A percentile compares a stretch with the other conserved stretches of the same genome.
Evolutionary conservation across 371 early-diverging fungal genomes (phyloP).

Genomic region (Umbelopsis sp.): DNA sequence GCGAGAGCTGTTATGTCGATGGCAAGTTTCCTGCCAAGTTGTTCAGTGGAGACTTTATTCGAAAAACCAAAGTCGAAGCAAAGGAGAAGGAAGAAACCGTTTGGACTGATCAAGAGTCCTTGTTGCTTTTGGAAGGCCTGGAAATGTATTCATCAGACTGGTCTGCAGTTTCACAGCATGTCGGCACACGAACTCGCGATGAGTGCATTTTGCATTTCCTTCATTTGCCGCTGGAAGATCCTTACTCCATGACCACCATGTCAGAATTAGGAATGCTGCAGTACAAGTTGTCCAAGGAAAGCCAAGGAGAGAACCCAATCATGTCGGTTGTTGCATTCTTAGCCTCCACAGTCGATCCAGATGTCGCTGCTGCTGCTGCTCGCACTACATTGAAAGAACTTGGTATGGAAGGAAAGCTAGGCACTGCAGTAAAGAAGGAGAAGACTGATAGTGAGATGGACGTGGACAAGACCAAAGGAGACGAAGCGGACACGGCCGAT

Average conservation of each 20-base stretch:
- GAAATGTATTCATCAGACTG: slow-evolving; percentile 39
- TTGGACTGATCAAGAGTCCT: slow-evolving; percentile 46
- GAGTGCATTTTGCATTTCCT: slow-evolving; percentile 49
- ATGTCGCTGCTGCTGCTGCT: slow-evolving; percentile 91
- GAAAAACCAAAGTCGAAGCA: background rate
- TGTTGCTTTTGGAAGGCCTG: slow-evolving; percentile 37
- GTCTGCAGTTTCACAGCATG: slow-evolving; percentile 46
- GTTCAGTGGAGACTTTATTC: slow-evolving; percentile 26
- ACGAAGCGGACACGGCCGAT: slow-evolving; percentile 17
- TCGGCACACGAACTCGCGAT: slow-evolving; percentile 46
- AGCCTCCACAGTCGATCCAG: slow-evolving; percentile 90
- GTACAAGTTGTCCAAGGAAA: slow-evolving; percentile 62
- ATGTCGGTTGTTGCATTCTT: slow-evolving; percentile 95
- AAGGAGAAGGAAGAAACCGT: background rate
- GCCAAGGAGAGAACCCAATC: slow-evolving; percentile 91
- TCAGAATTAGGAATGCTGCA: slow-evolving; percentile 45
- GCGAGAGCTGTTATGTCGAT: slow-evolving; percentile 79
- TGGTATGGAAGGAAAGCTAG: slow-evolving; percentile 27
- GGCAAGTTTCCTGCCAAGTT: slow-evolving; percentile 86
- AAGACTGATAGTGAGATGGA: background rate
- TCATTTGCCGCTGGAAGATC: slow-evolving; percentile 60
- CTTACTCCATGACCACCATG: slow-evolving; percentile 59
- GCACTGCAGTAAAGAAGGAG: slow-evolving; percentile 22
- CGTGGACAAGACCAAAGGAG: slow-evolving; percentile 21
- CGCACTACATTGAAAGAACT: slow-evolving; percentile 68